Evolutionary conservation across 2,329 filamentous ascomycete genomes (phyloP).

Genomic region (Aspergillus spinulosporus): DNA sequence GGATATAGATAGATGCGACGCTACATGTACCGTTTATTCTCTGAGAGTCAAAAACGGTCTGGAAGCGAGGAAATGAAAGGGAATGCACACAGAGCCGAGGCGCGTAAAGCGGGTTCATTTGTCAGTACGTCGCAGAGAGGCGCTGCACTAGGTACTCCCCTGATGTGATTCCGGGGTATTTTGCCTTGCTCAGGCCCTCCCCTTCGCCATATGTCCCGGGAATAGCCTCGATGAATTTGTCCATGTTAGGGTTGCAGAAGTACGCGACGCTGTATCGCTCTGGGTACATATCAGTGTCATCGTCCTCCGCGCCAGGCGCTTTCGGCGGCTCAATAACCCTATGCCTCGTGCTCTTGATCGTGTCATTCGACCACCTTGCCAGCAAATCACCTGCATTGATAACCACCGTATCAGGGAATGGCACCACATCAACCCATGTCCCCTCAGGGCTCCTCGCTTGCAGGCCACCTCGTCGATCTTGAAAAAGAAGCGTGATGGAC

Average conservation of each 20-base stretch:
- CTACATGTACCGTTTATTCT: not conserved
- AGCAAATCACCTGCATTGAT: constrained; percentile 87
- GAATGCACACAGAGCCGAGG: not conserved
- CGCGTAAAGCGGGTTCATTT: not conserved
- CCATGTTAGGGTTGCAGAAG: constrained; percentile 84
- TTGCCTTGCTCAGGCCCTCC: constrained; percentile 58
- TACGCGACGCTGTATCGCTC: constrained; percentile 86
- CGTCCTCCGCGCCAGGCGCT: constrained; percentile 44
- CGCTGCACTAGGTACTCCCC: constrained; percentile 80
- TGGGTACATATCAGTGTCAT: constrained; percentile 57
- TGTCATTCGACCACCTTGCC: constrained; percentile 86
- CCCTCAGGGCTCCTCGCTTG: constrained; percentile 70
- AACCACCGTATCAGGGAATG: constrained; percentile 77
- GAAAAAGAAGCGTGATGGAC: constrained; percentile 55
- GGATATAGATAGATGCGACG: not conserved
- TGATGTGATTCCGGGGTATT: constrained; percentile 74
- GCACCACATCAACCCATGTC: constrained; percentile 77
- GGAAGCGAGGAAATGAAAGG: not conserved
- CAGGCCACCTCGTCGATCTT: constrained; percentile 58
- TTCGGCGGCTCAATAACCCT: constrained; percentile 82
- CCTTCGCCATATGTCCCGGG: constrained; percentile 68
- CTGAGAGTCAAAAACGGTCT: not conserved
- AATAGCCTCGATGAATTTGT: constrained; percentile 73
- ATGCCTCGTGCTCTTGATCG: constrained; percentile 86
- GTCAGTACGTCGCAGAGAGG: constrained; percentile 68